These are phyloP conservation scores for Phytopythium mirpurense DNA, from an alignment of 352 stramenopile genomes.

Conservation along the genomic window DNA sequence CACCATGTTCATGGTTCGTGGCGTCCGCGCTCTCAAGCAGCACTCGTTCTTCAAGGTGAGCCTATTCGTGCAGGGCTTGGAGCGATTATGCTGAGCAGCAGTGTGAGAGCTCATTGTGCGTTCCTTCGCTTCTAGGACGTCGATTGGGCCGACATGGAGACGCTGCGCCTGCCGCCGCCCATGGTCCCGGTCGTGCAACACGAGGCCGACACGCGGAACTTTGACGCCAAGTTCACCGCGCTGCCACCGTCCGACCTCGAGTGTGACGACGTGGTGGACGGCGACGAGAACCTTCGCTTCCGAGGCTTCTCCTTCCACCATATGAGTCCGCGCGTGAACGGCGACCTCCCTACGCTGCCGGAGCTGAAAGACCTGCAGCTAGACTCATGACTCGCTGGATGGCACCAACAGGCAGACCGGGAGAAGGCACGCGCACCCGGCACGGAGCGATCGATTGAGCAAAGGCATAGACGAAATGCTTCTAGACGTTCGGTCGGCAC, in stretches of 20 bases:
- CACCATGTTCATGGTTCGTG: slow-evolving; percentile 97
- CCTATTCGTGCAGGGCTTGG: background rate
- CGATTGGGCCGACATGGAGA: slow-evolving; percentile 92
- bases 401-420: background rate
- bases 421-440: background rate
- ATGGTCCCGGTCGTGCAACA: slow-evolving; percentile 85
- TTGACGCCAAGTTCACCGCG: slow-evolving; percentile 90
- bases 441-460: background rate
- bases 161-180: slow-evolving; percentile 85
- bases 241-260: slow-evolving; percentile 57
- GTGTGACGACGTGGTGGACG: slow-evolving; percentile 48
- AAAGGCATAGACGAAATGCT: background rate
- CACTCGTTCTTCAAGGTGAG: slow-evolving; percentile 92
- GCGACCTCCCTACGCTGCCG: background rate
- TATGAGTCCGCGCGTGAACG: slow-evolving; percentile 2
- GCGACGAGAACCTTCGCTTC: slow-evolving; percentile 51
- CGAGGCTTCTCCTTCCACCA: slow-evolving; percentile 62
- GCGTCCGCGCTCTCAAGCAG: slow-evolving; percentile 93
- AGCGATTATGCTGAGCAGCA: too few relatives aligned
- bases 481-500: too few relatives aligned
- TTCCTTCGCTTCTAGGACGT: slow-evolving; percentile 32
- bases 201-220: slow-evolving; percentile 92
- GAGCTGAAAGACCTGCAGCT: background rate
- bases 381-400: background rate
- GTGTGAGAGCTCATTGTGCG: too few relatives aligned